These are phyloP conservation scores for Pholiota microspora DNA, from an alignment of 768 basidiomycete genomes.

Conservation along the genomic window DNA sequence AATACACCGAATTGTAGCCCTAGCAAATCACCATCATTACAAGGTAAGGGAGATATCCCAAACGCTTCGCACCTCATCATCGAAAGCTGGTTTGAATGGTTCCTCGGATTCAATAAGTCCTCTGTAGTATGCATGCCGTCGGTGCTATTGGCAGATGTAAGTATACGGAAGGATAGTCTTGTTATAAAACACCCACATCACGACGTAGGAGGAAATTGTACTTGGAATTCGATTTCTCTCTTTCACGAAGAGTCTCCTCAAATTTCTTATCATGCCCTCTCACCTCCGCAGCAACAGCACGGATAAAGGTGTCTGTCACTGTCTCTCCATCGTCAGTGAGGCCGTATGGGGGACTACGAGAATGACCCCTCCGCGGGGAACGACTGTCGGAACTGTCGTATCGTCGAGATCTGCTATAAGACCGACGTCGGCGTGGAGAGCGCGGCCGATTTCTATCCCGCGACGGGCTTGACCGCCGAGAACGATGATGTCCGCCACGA, in stretches of 20 bases:
- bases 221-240: constrained; percentile 79
- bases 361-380: constrained; percentile 47
- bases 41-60: not conserved
- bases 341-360: constrained; percentile 48
- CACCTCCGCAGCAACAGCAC: constrained; percentile 83
- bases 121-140: constrained; percentile 67
- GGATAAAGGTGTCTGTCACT: constrained; percentile 83
- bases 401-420: constrained; percentile 32
- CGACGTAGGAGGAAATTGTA: constrained; percentile 71
- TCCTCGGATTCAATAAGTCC: constrained; percentile 62
- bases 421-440: constrained; percentile 36
- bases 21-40: constrained; percentile 26
- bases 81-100: constrained; percentile 64
- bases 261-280: constrained; percentile 78
- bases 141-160: constrained; percentile 47
- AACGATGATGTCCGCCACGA: constrained; percentile 36
- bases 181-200: constrained; percentile 42
- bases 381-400: constrained; percentile 38
- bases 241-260: constrained; percentile 68
- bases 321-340: constrained; percentile 58
- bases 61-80: constrained; percentile 67
- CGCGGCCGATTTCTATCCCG: constrained; percentile 42
- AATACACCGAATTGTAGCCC: constrained; percentile 88
- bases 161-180: not conserved
- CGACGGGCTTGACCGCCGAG: constrained; percentile 48